Evolutionary conservation across 202 grass and related monocot genomes (phyloP).

Genomic region (Hordeum pubiflorum): DNA sequence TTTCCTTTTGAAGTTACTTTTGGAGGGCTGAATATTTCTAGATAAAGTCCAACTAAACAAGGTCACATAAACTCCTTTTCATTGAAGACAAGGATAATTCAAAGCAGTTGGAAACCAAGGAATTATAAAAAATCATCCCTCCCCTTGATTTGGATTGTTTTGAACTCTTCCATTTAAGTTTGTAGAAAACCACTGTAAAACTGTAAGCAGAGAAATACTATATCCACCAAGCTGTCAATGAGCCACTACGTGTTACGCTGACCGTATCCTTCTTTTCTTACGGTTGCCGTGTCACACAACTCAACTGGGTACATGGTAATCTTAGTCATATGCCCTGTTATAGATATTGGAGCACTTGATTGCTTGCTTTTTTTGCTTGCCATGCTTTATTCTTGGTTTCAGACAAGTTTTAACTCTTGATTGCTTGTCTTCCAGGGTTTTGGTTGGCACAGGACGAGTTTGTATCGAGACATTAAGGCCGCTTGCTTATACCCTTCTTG

Average conservation of each 20-base stretch:
- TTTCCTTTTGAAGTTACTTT: conserved; percentile 7
- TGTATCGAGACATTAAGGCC: conserved; percentile 92
- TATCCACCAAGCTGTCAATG: neutral
- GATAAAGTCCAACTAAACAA: neutral
- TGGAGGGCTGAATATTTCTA: neutral
- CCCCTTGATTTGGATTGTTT: neutral
- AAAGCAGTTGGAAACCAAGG: neutral
- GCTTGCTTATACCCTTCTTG: conserved; percentile 92
- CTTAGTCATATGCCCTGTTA: neutral
- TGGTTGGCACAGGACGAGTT: conserved; percentile 91
- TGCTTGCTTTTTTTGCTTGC: neutral
- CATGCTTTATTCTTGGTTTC: conserved; percentile 4
- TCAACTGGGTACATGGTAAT: neutral
- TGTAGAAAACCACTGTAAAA: neutral
- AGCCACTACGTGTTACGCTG: neutral
- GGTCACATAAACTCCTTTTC: neutral
- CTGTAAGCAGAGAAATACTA: neutral
- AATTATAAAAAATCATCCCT: neutral
- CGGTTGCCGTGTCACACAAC: conserved; percentile 5
- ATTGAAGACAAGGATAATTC: neutral
- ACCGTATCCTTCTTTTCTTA: neutral
- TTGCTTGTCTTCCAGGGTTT: conserved; percentile 57
- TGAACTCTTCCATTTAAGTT: neutral
- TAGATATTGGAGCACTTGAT: neutral
- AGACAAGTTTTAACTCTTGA: conserved; percentile 9